Evolutionary conservation across 2,329 filamentous ascomycete species (phyloP), one percentile per base, ranked within the genome.

Genomic region (Paraconiothyrium sp.): DNA sequence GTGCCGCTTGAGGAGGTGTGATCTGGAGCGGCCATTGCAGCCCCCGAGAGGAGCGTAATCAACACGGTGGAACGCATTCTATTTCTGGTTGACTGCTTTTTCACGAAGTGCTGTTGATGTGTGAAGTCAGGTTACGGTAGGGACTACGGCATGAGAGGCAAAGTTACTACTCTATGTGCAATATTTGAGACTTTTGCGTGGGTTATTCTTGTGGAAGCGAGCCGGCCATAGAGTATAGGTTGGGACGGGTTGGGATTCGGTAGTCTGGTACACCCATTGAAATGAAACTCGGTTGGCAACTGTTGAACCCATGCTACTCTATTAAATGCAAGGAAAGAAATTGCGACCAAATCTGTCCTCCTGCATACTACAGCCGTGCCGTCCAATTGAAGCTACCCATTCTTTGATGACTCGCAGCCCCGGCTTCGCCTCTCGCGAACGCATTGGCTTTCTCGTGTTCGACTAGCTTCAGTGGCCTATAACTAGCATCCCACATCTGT

Each of bases 401-500:
- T 55, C 74, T 67, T 41, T 67, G 62, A 5, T 74, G 69, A 4
- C 71, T 71, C 8, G 66, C 70, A 11, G 68, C 74, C 1, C 86
- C 85, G 65, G 87, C 74, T 76, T 89, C 84, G 0, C 87, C 88
- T 76, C 78, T 89, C 0, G 89, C 89, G 65, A 83, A 78, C n/a
- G 86, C 81, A 51, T 82, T 85, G 1, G 89, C 88, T 0, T 74
- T 76, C 5, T 80, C 77, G 32, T 81, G 78, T 22, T 67, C 79
- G 5, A 92, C 88, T 39, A 83, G 81, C 73, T 83, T 85, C 67
- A 93, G 74, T 1, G 87, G 85, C 30, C 90, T 78, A 74, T 94
- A 94, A 52, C 83, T 84, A 0, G 91, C 84, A 64, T 90, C 82
- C 92, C 91, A 94, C 91, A 94, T 94, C 82, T 93, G 91, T 79